Evolutionary conservation across 2,329 filamentous ascomycete species (phyloP).

Genomic region (Ophiocordyceps camponoti-floridani): DNA sequence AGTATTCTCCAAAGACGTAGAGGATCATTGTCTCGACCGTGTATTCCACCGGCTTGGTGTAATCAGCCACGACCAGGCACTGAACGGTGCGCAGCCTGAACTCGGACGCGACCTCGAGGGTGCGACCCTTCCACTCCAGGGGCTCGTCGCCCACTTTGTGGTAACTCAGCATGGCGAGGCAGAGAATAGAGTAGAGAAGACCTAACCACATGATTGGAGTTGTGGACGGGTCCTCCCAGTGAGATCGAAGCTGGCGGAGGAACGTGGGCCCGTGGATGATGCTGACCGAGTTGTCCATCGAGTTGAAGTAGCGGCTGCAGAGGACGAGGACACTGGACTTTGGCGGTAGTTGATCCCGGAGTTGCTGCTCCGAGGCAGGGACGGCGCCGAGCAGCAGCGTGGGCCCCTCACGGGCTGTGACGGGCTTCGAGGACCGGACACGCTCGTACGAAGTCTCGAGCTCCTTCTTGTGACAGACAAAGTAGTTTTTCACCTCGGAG

Average conservation of each 20-base stretch:
- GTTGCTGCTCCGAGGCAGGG: conserved; percentile 54
- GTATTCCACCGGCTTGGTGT: conserved; percentile 55
- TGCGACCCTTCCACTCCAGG: conserved; percentile 54
- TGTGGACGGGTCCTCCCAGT: conserved; percentile 57
- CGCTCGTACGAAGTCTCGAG: conserved; percentile 66
- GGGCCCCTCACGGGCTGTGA: conserved; percentile 43
- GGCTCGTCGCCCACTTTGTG: conserved; percentile 66
- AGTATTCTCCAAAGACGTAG: conserved; percentile 60
- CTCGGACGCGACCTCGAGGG: conserved; percentile 39
- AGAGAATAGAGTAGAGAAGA: conserved; percentile 58
- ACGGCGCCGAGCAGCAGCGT: conserved; percentile 64
- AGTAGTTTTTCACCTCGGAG: conserved; percentile 86
- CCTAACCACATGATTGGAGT: conserved; percentile 65
- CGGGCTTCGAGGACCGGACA: conserved; percentile 50
- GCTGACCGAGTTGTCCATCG: conserved; percentile 49
- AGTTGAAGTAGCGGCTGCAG: conserved; percentile 82
- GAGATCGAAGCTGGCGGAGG: conserved; percentile 45
- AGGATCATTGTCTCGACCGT: conserved; percentile 65
- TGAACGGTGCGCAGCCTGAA: conserved; percentile 61
- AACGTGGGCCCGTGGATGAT: conserved; percentile 77
- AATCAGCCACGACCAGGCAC: conserved; percentile 58
- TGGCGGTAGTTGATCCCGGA: conserved; percentile 62
- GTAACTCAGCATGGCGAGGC: conserved; percentile 62
- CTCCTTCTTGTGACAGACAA: conserved; percentile 70
- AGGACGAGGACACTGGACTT: conserved; percentile 73